Evolutionary conservation across 2,329 filamentous ascomycete genomes (phyloP).

Genomic region (Colletotrichum sp.): DNA sequence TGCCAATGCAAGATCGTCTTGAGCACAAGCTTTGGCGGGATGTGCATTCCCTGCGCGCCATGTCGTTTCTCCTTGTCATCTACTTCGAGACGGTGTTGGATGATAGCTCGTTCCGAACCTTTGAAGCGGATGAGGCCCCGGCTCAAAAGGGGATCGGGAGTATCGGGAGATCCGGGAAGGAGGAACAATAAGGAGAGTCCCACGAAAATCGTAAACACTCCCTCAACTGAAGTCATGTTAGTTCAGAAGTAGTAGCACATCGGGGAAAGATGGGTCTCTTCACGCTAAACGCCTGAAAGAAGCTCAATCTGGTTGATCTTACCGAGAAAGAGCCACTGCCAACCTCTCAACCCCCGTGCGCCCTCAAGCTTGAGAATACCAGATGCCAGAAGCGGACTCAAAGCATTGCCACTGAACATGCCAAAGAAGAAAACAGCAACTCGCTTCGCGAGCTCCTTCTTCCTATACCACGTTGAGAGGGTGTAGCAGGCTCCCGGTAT

Average conservation of each 20-base stretch:
- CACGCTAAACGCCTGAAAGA: not conserved
- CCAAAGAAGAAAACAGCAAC: slow-evolving; percentile 57
- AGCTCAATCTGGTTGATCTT: not conserved
- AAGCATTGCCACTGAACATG: slow-evolving; percentile 55
- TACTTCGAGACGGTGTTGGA: slow-evolving; percentile 36
- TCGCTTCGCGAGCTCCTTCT: slow-evolving; percentile 46
- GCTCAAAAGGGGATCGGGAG: slow-evolving; percentile 40
- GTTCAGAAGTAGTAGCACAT: fast-evolving
- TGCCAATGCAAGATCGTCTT: slow-evolving; percentile 46
- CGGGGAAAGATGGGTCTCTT: fast-evolving
- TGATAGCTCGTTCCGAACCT: slow-evolving; percentile 31
- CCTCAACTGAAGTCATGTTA: slow-evolving; percentile 40
- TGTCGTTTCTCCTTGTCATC: slow-evolving; percentile 34
- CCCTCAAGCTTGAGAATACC: slow-evolving; percentile 50
- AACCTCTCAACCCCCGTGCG: slow-evolving; percentile 42
- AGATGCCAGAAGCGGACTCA: slow-evolving; percentile 52
- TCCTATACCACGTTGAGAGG: slow-evolving; percentile 55
- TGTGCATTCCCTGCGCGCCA: slow-evolving; percentile 38
- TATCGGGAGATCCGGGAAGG: slow-evolving; percentile 45
- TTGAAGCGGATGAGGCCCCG: slow-evolving; percentile 41
- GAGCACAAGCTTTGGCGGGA: slow-evolving; percentile 42
- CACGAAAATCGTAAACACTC: slow-evolving; percentile 45
- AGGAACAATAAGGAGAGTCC: slow-evolving; percentile 41
- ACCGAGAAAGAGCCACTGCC: slow-evolving; percentile 58
- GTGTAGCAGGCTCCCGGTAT: slow-evolving; percentile 56